Conservation (phyloP, 495 filamentous ascomycete genomes). For the Choiromyces venosus region DNA sequence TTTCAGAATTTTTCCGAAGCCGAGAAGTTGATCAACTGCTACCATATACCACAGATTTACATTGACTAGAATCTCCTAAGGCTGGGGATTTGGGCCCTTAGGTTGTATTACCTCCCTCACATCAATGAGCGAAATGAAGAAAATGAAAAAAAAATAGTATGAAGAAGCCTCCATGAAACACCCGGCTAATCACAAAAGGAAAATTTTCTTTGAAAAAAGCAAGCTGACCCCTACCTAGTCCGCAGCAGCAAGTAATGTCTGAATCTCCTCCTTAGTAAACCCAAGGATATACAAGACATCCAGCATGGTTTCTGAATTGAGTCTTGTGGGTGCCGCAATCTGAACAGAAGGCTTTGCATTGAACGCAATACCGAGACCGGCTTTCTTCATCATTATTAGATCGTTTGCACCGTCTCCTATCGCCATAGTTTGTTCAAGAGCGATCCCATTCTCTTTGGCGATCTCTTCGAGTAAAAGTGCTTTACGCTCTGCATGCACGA, state of each 20-base stretch:
- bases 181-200: background rate
- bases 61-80: background rate
- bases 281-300: slow-evolving; percentile 84
- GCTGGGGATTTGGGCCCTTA: background rate
- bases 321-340: slow-evolving; percentile 68
- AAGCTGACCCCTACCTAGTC: background rate
- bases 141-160: background rate
- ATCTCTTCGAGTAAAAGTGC: slow-evolving; percentile 68
- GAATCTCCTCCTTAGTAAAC: slow-evolving; percentile 57
- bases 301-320: slow-evolving; percentile 72
- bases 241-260: background rate
- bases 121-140: background rate
- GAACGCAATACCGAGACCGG: slow-evolving; percentile 87
- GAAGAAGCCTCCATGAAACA: background rate
- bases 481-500: slow-evolving; percentile 80
- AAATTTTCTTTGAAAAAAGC: background rate
- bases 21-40: background rate
- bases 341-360: slow-evolving; percentile 91
- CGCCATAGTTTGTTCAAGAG: slow-evolving; percentile 70
- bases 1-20: background rate
- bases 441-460: slow-evolving; percentile 64
- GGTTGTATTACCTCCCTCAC: background rate
- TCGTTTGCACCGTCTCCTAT: slow-evolving; percentile 96
- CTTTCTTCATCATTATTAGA: slow-evolving; percentile 80
- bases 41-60: background rate